Evolutionary conservation across 176 grass and related monocot species (phyloP).

Genomic region (Saccharum officinarum): DNA sequence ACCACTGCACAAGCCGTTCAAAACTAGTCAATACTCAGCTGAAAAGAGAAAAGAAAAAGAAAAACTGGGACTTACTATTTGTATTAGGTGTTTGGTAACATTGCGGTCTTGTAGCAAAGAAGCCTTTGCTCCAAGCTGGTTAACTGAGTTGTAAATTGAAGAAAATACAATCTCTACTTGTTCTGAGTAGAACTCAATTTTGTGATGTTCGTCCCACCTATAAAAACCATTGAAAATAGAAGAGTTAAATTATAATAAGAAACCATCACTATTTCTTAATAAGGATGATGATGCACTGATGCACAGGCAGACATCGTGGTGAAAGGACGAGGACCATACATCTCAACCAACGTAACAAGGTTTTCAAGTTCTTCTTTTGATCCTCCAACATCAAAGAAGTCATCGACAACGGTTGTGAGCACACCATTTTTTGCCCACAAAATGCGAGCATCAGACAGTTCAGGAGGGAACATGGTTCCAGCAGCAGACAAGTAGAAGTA

Average conservation of each 20-base stretch:
- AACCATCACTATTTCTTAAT: not conserved
- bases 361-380: conserved; percentile 68
- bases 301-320: not conserved
- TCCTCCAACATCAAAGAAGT: conserved; percentile 82
- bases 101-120: conserved; percentile 48
- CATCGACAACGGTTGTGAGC: conserved; percentile 68
- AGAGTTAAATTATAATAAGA: not conserved
- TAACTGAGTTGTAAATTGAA: conserved; percentile 51
- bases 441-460: conserved; percentile 60
- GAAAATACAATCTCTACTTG: conserved; percentile 70
- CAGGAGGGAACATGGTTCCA: conserved; percentile 54
- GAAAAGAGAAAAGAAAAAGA: not conserved
- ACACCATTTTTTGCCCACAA: conserved; percentile 67
- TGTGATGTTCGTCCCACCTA: conserved; percentile 71
- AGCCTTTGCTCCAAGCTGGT: conserved; percentile 58
- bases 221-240: not conserved
- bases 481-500: conserved; percentile 77
- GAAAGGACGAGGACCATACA: conserved; percentile 29
- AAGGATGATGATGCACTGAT: not conserved
- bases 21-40: not conserved
- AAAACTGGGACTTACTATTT: conserved; percentile 49
- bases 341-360: conserved; percentile 61
- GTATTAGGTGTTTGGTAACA: conserved; percentile 52
- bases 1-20: conserved; percentile 49
- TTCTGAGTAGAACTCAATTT: conserved; percentile 56